Evolutionary conservation across 441 rosid genomes (phyloP).

Genomic region (Populus trichocarpa): DNA sequence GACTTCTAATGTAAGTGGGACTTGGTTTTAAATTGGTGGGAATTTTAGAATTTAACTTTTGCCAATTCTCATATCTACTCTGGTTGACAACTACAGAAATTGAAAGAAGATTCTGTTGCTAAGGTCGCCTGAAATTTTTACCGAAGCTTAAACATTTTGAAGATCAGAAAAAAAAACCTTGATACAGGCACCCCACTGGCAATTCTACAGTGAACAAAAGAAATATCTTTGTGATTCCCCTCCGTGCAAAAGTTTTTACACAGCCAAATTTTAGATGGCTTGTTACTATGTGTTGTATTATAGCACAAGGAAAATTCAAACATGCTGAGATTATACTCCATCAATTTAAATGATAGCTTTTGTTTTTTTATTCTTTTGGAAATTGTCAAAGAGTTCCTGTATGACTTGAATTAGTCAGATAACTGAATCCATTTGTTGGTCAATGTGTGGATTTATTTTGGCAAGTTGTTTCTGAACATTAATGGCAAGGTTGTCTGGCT

Average conservation of each 20-base stretch:
- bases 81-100: constrained; percentile 17
- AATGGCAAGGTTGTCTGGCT: neutral
- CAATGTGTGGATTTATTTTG: neutral
- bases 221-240: neutral
- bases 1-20: constrained; percentile 44
- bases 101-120: constrained; percentile 2
- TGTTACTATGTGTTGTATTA: neutral
- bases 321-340: neutral
- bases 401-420: neutral
- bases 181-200: neutral
- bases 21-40: neutral
- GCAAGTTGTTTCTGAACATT: neutral
- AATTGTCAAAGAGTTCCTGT: neutral
- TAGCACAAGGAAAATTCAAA: neutral
- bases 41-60: constrained; percentile 5
- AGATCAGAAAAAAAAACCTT: neutral
- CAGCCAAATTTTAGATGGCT: neutral
- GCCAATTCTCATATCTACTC: neutral
- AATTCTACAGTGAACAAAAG: neutral
- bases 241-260: neutral
- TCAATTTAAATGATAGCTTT: neutral
- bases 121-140: neutral
- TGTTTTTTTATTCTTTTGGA: neutral
- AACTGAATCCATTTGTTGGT: neutral
- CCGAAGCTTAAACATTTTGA: neutral